Base-by-base conservation (phyloP, 1,139 yeast genomes). In the Candida dubliniensis region DNA sequence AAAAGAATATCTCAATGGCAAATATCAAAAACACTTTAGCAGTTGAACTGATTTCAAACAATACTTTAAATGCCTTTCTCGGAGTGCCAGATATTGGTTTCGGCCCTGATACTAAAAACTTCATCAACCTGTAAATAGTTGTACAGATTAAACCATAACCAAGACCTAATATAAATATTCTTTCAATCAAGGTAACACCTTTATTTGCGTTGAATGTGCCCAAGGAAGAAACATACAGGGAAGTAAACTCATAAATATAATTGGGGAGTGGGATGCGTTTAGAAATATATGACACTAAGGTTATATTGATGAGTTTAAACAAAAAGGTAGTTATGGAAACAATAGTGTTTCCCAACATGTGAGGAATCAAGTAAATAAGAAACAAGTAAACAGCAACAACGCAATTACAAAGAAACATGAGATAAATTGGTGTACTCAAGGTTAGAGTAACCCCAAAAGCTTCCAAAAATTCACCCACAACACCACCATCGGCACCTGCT, bases 21-120 rank as follows among this genome's bases (percentile, higher is more conserved):
- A 91, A 86, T 12, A 93, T 77, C 7, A 77, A 57, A 48, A 87
- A 79, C 8, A 91, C 95, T 61, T 91, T 91, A 15, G 84, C 59
- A 2, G 95, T 82, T 30, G 67, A 59, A 14, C 63, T 55, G 4
- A 82, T 51, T 48, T 82, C 87, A 54, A 82, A 79, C 23, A 84
- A 57, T 1, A 74, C 51, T 42, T 76, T 72, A 56, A 78, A 84
- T 1, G 77, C 45, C 25, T 66, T 63, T 50, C 91, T 73, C 37
- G 74, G 62, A 2, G 65, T 59, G 0, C 84, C 84, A 40, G 63
- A 53, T 1, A 81, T 55, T 4, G 86, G 85, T 29, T 70, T 67
- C 1, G 50, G 57, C 9, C 66, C 67, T 2, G 66, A 55, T 11
- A n/a, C 18, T 49, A 69, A 58, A 11, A 47, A 48, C 14, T 58